Conservation (phyloP, 78 protist species). For the Polysphondylium violaceum region DNA sequence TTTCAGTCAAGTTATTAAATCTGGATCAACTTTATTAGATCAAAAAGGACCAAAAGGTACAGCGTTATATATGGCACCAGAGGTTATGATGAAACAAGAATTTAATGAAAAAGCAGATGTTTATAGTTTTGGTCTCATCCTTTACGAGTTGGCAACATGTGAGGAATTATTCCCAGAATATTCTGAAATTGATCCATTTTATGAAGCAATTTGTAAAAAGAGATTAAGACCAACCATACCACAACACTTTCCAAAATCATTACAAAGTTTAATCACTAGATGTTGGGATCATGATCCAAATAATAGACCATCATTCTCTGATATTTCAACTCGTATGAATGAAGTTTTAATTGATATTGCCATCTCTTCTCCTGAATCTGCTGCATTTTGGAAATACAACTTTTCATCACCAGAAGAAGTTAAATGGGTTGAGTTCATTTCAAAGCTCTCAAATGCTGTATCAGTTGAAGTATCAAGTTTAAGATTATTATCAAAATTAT, state of each 20-base stretch:
- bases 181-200: constrained; percentile 71
- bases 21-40: constrained; percentile 64
- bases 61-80: constrained; percentile 84
- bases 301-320: constrained; percentile 74
- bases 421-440: constrained; percentile 33
- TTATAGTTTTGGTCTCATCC: constrained; percentile 83
- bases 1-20: constrained; percentile 73
- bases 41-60: constrained; percentile 85
- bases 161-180: constrained; percentile 81
- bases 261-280: constrained; percentile 26
- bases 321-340: constrained; percentile 40
- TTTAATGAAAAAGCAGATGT: constrained; percentile 85
- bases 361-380: constrained; percentile 12
- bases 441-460: constrained; percentile 1
- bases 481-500: constrained; percentile 8
- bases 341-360: constrained; percentile 77
- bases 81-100: constrained; percentile 82
- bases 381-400: constrained; percentile 71
- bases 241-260: constrained; percentile 25
- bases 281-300: constrained; percentile 83
- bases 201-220: constrained; percentile 75
- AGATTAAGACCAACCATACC: constrained; percentile 72
- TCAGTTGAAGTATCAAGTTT: constrained; percentile 8
- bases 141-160: constrained; percentile 76
- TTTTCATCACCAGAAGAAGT: constrained; percentile 48